Percentiles rank a stretch among this genome's conserved stretches.
Evolutionary conservation across 2,329 filamentous ascomycete species (phyloP).

Genomic region (Fusarium newnesense): DNA sequence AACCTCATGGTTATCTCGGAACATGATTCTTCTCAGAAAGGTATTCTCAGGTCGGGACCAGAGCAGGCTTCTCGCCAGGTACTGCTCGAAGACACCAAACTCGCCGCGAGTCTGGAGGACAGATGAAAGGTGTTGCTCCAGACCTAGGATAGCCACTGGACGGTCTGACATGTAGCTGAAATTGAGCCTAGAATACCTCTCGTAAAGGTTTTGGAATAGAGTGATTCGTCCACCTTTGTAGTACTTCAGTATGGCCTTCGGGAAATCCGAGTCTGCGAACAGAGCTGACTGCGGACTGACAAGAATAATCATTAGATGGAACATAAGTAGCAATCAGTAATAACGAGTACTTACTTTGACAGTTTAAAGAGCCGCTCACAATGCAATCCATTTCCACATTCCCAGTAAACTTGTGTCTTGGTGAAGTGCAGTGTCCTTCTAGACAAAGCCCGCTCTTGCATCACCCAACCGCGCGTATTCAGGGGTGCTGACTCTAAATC

Average conservation of each 20-base stretch:
- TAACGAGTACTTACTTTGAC: background rate
- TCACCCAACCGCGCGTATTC: slow-evolving; percentile 34
- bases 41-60: background rate
- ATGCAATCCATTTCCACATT: background rate
- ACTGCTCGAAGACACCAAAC: background rate
- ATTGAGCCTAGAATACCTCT: background rate
- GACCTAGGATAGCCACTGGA: background rate
- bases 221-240: background rate
- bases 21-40: background rate
- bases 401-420: background rate
- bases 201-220: background rate
- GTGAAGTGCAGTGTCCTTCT: slow-evolving; percentile 8
- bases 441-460: slow-evolving; percentile 6
- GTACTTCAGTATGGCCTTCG: background rate
- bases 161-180: background rate
- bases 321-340: rapidly evolving
- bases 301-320: background rate
- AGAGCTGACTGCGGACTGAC: background rate
- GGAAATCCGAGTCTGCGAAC: background rate
- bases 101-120: background rate
- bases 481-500: slow-evolving; percentile 18
- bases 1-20: background rate
- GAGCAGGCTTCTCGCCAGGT: background rate
- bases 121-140: background rate
- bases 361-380: background rate